Evolutionary conservation across 352 stramenopile genomes (phyloP).

Genomic region (Phytophthora idaei): DNA sequence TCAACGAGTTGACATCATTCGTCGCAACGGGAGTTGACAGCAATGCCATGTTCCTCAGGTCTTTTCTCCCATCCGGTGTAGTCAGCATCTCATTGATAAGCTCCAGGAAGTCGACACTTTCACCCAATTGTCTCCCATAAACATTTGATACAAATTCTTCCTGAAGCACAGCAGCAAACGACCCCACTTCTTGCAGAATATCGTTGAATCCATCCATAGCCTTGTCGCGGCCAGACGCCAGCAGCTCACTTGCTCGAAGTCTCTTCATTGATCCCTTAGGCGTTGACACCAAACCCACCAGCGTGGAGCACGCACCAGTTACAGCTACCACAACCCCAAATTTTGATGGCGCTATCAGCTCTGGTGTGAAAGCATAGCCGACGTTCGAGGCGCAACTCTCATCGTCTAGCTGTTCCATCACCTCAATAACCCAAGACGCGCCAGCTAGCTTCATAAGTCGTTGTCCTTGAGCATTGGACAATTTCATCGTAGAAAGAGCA

Average conservation of each 20-base stretch:
- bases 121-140: conserved; percentile 18
- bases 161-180: conserved; percentile 32
- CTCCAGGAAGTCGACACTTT: conserved; percentile 7
- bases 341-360: conserved; percentile 7
- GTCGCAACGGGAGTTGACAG: not conserved
- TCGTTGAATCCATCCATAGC: conserved; percentile 21
- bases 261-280: conserved; percentile 64
- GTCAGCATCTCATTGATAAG: conserved; percentile 15
- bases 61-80: conserved; percentile 9
- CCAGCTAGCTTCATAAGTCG: conserved; percentile 56
- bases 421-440: conserved; percentile 50
- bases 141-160: conserved; percentile 45
- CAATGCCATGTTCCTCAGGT: conserved; percentile 1
- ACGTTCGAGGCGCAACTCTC: not conserved
- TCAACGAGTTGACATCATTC: not conserved
- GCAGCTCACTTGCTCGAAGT: conserved; percentile 33
- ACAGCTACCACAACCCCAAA: conserved; percentile 33
- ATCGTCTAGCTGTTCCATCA: conserved; percentile 18
- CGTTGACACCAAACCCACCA: conserved; percentile 54
- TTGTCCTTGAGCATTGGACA: conserved; percentile 68
- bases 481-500: conserved; percentile 45
- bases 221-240: conserved; percentile 16
- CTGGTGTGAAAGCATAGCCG: conserved; percentile 8
- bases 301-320: conserved; percentile 25
- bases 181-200: conserved; percentile 34